These are phyloP conservation scores for Phoma sp. DNA, from an alignment of 2,329 filamentous ascomycete genomes.

Conservation along the genomic window DNA sequence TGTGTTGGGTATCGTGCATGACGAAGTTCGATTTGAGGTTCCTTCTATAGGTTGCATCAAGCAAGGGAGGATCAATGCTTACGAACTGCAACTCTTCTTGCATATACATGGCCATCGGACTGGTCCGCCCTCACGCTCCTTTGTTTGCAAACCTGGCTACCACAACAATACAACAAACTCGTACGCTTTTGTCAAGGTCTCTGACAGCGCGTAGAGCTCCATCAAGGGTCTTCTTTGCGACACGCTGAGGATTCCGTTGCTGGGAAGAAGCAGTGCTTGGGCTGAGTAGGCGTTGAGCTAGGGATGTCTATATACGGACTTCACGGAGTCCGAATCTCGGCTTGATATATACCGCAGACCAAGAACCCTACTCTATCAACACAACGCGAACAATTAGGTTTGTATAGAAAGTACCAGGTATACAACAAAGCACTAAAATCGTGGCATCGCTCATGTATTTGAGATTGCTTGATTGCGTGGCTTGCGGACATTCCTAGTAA, in stretches of 20 bases:
- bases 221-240: not conserved
- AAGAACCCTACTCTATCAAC: no score
- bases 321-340: not conserved
- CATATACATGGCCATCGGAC: not conserved
- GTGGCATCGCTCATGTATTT: not conserved
- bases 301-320: not conserved
- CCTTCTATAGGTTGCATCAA: no score
- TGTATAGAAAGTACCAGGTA: no score
- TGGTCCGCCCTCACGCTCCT: not conserved
- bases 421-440: no score
- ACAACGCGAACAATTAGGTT: no score
- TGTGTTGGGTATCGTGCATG: not conserved
- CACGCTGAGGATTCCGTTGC: not conserved
- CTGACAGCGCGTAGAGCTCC: not conserved
- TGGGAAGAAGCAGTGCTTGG: not conserved
- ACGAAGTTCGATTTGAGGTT: not conserved
- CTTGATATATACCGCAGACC: not conserved
- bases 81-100: not conserved
- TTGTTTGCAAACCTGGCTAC: not conserved
- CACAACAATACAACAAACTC: not conserved
- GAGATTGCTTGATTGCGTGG: not conserved
- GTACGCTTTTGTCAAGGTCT: no score
- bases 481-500: not conserved
- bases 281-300: not conserved
- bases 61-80: no score